Conservation (phyloP, 768 basidiomycete genomes). For the Kwoniella dendrophila region DNA sequence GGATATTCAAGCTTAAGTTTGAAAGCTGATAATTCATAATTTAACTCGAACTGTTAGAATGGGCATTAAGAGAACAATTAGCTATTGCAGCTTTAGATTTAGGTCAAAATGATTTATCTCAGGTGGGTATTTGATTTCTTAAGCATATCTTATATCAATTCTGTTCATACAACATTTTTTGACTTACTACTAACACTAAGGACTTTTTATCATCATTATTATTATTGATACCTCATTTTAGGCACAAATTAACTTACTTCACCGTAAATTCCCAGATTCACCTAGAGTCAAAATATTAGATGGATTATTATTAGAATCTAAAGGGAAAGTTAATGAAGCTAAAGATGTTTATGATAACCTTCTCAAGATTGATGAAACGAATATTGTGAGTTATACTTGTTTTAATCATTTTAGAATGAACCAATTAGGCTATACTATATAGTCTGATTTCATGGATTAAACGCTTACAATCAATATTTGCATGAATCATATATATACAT, state of each 20-base stretch:
- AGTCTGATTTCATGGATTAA: not conserved
- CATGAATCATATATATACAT: no score
- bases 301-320: constrained; percentile 50
- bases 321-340: constrained; percentile 38
- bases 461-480: no score
- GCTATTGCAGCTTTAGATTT: constrained; percentile 54
- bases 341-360: constrained; percentile 44
- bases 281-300: constrained; percentile 50
- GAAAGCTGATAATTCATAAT: no score
- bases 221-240: constrained; percentile 12
- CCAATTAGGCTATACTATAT: no score
- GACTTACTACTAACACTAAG: not conserved
- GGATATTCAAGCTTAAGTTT: constrained; percentile 1
- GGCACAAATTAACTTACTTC: constrained; percentile 47
- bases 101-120: constrained; percentile 36
- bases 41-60: constrained; percentile 41
- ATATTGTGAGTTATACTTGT: constrained; percentile 44
- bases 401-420: no score
- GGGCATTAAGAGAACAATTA: constrained; percentile 54
- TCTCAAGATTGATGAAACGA: constrained; percentile 48
- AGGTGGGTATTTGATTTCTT: constrained; percentile 33
- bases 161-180: not conserved
- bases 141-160: not conserved
- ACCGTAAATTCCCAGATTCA: constrained; percentile 45
- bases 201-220: not conserved